Base-by-base conservation (phyloP, 345 rosid species). In the Jatropha curcas region DNA sequence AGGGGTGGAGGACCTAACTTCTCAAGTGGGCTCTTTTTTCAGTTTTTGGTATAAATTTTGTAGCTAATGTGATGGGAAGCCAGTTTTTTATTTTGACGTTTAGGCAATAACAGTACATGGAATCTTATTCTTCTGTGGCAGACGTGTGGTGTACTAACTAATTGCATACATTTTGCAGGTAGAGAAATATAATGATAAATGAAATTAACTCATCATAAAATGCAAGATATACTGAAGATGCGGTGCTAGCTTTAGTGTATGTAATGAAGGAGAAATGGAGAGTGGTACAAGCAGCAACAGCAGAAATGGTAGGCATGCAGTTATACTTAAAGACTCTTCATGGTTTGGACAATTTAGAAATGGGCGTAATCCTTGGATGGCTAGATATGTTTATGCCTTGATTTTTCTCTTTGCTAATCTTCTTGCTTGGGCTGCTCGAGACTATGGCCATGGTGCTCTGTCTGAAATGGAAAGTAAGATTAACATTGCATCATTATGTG, bases 361-460 rank as follows among this genome's bases (percentile, higher is more conserved):
- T 70, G 93, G 90, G 27, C 86, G 84, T 27, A 94, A 94, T 76
- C 97, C 98, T 1, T 90, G 98, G 98, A 89, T 92, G 92, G 97
- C 97, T 41, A 87, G 98, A 84, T 94, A 90, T 73, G 91, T 78
- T 55, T 90, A 90, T 57, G 97, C 86, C 24, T 78, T 94, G 76
- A 87, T 94, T 33, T 94, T 94, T 71, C 89, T 94, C 20, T 82
- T 79, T 1, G 87, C 97, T 0, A 94, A 94, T 79, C 81, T 94
- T 50, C 87, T 92, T 27, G 97, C 98, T 35, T 94, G 98, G 98
- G 88, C 82, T 52, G 89, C 88, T 61, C 86, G 98, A 71, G 98
- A 94, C 80, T 94, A 90, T 67, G 89, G 97, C 68, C 88, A 57
- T 0, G 80, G 86, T 68, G 88, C 92, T 74, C 83, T 85, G 70